Percentiles rank a stretch among this genome's conserved stretches.
phyloP scores from a whole-genome alignment of 495 filamentous ascomycete species.

The Rhizodiscina lignyota region DNA sequence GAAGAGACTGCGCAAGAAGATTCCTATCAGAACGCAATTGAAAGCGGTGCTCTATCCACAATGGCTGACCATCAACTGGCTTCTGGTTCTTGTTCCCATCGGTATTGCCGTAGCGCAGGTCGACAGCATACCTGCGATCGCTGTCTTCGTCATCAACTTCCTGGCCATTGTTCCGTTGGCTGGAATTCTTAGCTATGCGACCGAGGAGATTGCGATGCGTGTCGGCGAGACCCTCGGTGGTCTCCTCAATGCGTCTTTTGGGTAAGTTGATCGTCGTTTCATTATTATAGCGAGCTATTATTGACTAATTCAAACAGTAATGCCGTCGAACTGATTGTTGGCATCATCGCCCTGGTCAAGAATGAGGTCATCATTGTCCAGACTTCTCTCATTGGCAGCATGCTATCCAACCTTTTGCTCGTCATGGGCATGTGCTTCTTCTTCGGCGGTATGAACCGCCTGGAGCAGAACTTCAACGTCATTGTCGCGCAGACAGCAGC shows the following conservation, averaged over 20 bases:
- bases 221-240: constrained; percentile 72
- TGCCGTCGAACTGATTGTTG: constrained; percentile 83
- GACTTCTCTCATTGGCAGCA: constrained; percentile 80
- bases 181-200: constrained; percentile 24
- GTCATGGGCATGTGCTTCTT: constrained; percentile 93
- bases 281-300: not conserved
- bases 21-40: not conserved
- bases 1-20: not conserved
- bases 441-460: constrained; percentile 62
- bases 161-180: constrained; percentile 54
- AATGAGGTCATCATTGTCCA: constrained; percentile 73
- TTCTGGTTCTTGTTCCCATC: not conserved
- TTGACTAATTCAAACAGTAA: constrained; percentile 32
- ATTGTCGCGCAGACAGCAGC: constrained; percentile 88
- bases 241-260: constrained; percentile 75
- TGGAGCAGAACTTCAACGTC: constrained; percentile 81
- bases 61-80: not conserved
- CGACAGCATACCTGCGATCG: not conserved
- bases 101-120: not conserved
- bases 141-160: constrained; percentile 66
- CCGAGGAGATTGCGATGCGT: constrained; percentile 26
- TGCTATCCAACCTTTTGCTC: constrained; percentile 79
- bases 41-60: not conserved
- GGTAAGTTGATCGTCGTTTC: constrained; percentile 40
- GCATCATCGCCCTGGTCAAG: constrained; percentile 62